Conservation (phyloP, 1,284 basidiomycete genomes). For the Wallemia ichthyophaga region DNA sequence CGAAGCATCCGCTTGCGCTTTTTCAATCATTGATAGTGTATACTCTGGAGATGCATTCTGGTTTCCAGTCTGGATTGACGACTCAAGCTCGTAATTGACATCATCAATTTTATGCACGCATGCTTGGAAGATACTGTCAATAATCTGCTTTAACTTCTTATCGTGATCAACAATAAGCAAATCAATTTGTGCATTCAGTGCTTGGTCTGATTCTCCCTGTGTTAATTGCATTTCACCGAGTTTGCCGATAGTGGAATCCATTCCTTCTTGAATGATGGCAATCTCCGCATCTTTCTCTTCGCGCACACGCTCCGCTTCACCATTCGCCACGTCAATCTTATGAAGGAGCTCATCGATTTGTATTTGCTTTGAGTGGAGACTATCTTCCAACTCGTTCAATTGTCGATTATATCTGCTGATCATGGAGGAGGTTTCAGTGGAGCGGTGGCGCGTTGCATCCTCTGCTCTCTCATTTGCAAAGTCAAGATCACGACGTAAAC, state of each 20-base stretch:
- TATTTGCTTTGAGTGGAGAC: conserved; percentile 66
- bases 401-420: conserved; percentile 88
- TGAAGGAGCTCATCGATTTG: conserved; percentile 68
- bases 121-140: conserved; percentile 89
- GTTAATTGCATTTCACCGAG: conserved; percentile 60
- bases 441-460: conserved; percentile 69
- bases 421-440: conserved; percentile 63
- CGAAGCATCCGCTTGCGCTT: conserved; percentile 68
- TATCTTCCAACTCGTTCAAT: conserved; percentile 77
- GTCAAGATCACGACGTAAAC: conserved; percentile 64
- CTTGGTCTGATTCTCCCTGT: conserved; percentile 55
- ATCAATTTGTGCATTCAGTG: conserved; percentile 84
- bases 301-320: conserved; percentile 44
- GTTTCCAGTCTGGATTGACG: conserved; percentile 74
- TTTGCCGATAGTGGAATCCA: conserved; percentile 77
- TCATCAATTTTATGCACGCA: conserved; percentile 95
- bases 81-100: conserved; percentile 86
- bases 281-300: conserved; percentile 97
- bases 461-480: conserved; percentile 98
- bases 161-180: conserved; percentile 86
- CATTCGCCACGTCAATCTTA: conserved; percentile 42
- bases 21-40: conserved; percentile 93
- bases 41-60: conserved; percentile 90
- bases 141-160: conserved; percentile 94
- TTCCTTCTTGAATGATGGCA: conserved; percentile 74